A percentile compares a stretch with the other conserved stretches of the same genome.
These are phyloP conservation scores for Penicillium sp. DNA, from an alignment of 2,329 filamentous ascomycete species.

Conservation along the genomic window DNA sequence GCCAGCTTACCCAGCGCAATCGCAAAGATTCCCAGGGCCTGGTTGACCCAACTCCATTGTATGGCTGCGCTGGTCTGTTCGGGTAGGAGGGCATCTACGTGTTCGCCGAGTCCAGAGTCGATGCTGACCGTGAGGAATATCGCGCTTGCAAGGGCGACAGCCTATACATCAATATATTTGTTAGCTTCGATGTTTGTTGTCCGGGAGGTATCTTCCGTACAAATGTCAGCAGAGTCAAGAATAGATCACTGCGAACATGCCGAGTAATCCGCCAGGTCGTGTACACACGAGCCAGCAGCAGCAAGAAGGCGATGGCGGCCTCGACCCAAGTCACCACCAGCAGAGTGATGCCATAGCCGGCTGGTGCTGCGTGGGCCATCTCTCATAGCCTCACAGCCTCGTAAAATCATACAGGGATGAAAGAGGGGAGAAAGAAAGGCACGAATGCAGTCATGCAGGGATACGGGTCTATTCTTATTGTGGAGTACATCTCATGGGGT, in stretches of 20 bases:
- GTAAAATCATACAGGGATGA: neutral
- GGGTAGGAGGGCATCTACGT: neutral
- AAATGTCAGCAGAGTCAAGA: slow-evolving; percentile 19
- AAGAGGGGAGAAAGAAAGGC: neutral
- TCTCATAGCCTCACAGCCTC: neutral
- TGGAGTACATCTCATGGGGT: too few species aligned
- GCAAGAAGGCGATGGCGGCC: slow-evolving; percentile 9
- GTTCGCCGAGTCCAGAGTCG: slow-evolving; percentile 16
- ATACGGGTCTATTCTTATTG: too few species aligned
- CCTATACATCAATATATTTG: neutral
- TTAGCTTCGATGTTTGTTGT: neutral
- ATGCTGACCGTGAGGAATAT: slow-evolving; percentile 13
- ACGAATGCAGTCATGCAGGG: neutral
- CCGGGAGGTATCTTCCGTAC: slow-evolving; percentile 6
- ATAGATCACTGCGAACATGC: slow-evolving; percentile 15
- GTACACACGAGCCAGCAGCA: slow-evolving; percentile 18
- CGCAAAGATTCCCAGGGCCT: slow-evolving; percentile 16
- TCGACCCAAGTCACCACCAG: slow-evolving; percentile 18
- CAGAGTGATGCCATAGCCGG: slow-evolving; percentile 6
- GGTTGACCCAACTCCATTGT: slow-evolving; percentile 23
- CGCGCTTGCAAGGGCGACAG: slow-evolving; percentile 7
- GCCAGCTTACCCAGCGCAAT: slow-evolving; percentile 17
- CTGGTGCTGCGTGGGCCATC: neutral
- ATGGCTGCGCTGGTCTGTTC: slow-evolving; percentile 6
- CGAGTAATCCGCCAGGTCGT: slow-evolving; percentile 18